phyloP scores from a whole-genome alignment of 495 filamentous ascomycete genomes.

The Daldinia loculata region DNA sequence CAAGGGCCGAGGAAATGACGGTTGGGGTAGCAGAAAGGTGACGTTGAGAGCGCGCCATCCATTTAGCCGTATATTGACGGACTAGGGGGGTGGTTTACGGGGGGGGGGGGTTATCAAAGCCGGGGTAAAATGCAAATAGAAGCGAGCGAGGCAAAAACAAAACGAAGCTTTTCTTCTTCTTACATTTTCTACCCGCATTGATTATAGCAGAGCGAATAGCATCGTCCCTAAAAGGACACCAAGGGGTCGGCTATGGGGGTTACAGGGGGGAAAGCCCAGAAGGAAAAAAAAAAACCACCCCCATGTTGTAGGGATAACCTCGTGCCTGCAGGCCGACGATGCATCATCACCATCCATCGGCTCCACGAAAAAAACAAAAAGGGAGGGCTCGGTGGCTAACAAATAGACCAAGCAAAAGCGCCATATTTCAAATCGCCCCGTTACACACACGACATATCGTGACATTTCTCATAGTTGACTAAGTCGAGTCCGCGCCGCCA shows the following conservation, averaged over 20 bases:
- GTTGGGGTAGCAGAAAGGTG: conserved; percentile 39
- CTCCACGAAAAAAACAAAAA: conserved; percentile 23
- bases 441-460: conserved; percentile 18
- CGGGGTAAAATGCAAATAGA: conserved; percentile 36
- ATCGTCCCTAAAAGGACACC: conserved; percentile 15
- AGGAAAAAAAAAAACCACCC: not conserved
- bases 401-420: conserved; percentile 41
- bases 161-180: conserved; percentile 22
- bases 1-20: conserved; percentile 39
- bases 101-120: conserved; percentile 29
- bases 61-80: conserved; percentile 49
- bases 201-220: conserved; percentile 36
- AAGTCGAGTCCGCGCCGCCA: conserved; percentile 27
- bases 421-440: conserved; percentile 42
- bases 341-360: conserved; percentile 4
- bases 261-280: conserved; percentile 18
- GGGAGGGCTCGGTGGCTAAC: conserved; percentile 16
- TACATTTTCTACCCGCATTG: conserved; percentile 38
- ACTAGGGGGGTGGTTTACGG: conserved; percentile 31
- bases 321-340: conserved; percentile 38
- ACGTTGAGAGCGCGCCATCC: conserved; percentile 35
- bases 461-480: conserved; percentile 38
- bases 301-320: conserved; percentile 31
- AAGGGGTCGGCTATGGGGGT: conserved; percentile 12
- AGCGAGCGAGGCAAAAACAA: conserved; percentile 1